These are phyloP conservation scores for Papiliotrema flavescens DNA, from an alignment of 1,284 basidiomycete genomes.

Conservation along the genomic window DNA sequence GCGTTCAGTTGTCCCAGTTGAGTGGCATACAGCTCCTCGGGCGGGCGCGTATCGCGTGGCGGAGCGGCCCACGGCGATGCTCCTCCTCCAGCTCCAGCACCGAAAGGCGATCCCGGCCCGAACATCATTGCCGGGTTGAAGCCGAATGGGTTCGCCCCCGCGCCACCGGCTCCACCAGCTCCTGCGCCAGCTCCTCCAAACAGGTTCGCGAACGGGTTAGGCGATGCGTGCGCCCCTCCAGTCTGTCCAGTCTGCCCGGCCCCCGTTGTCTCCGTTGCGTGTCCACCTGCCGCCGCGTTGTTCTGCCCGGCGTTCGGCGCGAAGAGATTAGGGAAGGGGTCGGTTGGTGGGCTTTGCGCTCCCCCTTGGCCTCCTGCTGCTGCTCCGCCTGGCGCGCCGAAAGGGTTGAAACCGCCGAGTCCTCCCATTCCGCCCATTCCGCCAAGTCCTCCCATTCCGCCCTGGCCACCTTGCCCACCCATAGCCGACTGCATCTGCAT, in stretches of 20 bases:
- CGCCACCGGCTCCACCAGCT: slow-evolving; percentile 10
- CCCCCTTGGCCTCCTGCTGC: slow-evolving; percentile 21
- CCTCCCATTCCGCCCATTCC: slow-evolving; percentile 12
- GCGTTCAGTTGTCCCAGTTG: slow-evolving; percentile 57
- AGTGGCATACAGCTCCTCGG: slow-evolving; percentile 84
- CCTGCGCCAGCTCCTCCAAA: slow-evolving; percentile 17
- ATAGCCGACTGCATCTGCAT: slow-evolving; percentile 64
- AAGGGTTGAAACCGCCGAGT: slow-evolving; percentile 25
- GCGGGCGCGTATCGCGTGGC: slow-evolving; percentile 61
- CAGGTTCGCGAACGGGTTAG: slow-evolving; percentile 34
- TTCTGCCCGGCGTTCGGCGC: slow-evolving; percentile 20
- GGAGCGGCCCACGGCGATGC: slow-evolving; percentile 29
- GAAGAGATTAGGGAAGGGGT: slow-evolving; percentile 46
- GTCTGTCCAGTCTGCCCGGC: slow-evolving; percentile 7
- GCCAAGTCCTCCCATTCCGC: slow-evolving; percentile 28
- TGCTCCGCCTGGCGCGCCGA: slow-evolving; percentile 23
- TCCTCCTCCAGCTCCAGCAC: slow-evolving; percentile 16
- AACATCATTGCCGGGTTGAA: slow-evolving; percentile 55
- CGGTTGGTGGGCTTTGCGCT: slow-evolving; percentile 25
- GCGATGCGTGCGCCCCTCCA: slow-evolving; percentile 1
- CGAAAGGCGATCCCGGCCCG: slow-evolving; percentile 28
- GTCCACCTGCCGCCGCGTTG: neutral
- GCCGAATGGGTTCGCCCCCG: slow-evolving; percentile 27
- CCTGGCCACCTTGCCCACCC: slow-evolving; percentile 33
- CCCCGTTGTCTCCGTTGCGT: slow-evolving; percentile 1